These are phyloP conservation scores for Oryza officinalis DNA, from an alignment of 176 grass and related monocot species.

Conservation along the genomic window DNA sequence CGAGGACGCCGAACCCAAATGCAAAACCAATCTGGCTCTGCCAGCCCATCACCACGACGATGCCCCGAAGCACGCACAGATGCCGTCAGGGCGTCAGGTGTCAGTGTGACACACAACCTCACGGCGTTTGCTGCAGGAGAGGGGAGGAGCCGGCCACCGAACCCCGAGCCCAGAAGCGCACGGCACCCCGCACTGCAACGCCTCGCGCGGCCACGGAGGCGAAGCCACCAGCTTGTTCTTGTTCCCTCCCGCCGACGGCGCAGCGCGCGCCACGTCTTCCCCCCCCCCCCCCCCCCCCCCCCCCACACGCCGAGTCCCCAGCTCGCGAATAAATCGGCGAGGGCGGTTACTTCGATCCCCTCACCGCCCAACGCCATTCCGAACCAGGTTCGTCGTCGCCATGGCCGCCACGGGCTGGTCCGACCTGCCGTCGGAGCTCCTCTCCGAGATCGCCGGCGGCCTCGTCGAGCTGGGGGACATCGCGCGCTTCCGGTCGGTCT, in stretches of 20 bases:
- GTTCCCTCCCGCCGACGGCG: conserved; percentile 8
- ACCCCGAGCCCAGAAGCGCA: not conserved
- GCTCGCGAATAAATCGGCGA: not conserved
- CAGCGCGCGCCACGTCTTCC: conserved; percentile 32
- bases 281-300: too few species aligned
- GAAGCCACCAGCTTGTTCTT: not conserved
- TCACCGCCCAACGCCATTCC: not conserved
- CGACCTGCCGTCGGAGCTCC: conserved; percentile 48
- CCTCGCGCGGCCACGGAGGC: conserved; percentile 5
- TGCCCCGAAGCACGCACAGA: not conserved
- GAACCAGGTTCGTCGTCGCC: not conserved
- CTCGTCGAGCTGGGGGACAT: conserved; percentile 55
- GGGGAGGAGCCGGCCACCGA: not conserved
- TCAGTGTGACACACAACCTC: not conserved
- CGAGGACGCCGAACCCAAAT: not conserved
- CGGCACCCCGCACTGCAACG: not conserved
- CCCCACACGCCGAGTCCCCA: not conserved
- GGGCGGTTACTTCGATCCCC: not conserved
- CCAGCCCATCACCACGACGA: not conserved
- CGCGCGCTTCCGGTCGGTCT: conserved; percentile 57
- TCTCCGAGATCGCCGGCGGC: conserved; percentile 43
- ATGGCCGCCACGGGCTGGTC: conserved; percentile 48
- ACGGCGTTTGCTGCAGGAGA: not conserved
- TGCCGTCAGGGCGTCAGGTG: not conserved
- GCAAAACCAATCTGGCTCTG: not conserved